Conservation (phyloP, 75 land plant species). For the Gnetum montanum region DNA sequence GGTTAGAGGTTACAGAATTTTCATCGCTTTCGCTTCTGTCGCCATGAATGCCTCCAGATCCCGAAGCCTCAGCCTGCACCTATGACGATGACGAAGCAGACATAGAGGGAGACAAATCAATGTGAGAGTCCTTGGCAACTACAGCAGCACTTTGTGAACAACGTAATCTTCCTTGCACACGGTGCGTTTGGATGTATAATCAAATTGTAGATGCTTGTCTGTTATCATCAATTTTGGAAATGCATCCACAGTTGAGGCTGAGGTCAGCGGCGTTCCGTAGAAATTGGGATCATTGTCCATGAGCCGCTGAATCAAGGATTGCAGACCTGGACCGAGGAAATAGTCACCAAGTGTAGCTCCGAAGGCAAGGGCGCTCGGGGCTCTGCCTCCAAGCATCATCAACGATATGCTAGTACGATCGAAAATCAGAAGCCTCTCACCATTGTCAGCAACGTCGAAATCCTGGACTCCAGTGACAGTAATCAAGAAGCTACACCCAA, state of each 20-base stretch:
- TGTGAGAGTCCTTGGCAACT: slow-evolving; percentile 56
- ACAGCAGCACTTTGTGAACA: slow-evolving; percentile 14
- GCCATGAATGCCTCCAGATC: too few relatives aligned
- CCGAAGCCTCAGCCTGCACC: too few relatives aligned
- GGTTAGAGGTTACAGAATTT: too few relatives aligned
- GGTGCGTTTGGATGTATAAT: slow-evolving; percentile 16
- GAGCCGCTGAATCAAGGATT: slow-evolving; percentile 51
- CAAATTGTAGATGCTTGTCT: slow-evolving; percentile 9
- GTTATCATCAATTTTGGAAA: slow-evolving; percentile 15
- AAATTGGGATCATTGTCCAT: slow-evolving; percentile 50
- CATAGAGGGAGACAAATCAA: too few relatives aligned
- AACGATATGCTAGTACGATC: slow-evolving; percentile 33
- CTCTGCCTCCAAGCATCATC: slow-evolving; percentile 13
- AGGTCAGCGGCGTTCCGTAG: slow-evolving; percentile 33
- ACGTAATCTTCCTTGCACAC: slow-evolving; percentile 33
- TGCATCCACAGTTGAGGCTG: slow-evolving; percentile 31
- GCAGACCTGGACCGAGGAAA: slow-evolving; percentile 49
- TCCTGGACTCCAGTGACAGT: background rate
- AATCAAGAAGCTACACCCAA: slow-evolving; percentile 4
- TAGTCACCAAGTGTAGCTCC: slow-evolving; percentile 33
- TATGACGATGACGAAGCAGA: too few relatives aligned
- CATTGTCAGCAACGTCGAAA: slow-evolving; percentile 11
- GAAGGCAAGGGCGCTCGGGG: slow-evolving; percentile 1
- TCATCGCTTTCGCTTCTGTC: too few relatives aligned
- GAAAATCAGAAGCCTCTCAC: slow-evolving; percentile 19